Conservation (phyloP, 768 basidiomycete species). For the Leccinum longicurvipes region DNA sequence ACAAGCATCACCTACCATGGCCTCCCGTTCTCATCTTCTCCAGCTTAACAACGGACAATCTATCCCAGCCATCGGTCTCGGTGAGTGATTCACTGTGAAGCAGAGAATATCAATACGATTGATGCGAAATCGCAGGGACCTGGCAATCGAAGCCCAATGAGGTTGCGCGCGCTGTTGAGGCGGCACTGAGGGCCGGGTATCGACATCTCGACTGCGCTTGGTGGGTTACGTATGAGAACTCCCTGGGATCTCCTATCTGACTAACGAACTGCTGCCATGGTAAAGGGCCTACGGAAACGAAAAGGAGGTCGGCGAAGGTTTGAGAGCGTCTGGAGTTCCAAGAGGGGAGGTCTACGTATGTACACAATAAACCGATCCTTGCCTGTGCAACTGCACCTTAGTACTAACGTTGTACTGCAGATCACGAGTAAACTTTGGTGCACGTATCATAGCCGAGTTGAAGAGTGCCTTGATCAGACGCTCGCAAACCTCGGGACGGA, state of each 20-base stretch:
- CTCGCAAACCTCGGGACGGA: constrained; percentile 77
- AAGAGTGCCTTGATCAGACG: constrained; percentile 70
- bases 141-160: constrained; percentile 79
- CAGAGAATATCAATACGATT: background rate
- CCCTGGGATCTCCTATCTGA: constrained; percentile 6
- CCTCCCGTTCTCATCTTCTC: constrained; percentile 44
- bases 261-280: constrained; percentile 12
- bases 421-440: constrained; percentile 72
- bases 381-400: background rate
- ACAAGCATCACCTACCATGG: constrained; percentile 23
- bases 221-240: constrained; percentile 22
- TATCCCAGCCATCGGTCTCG: constrained; percentile 59
- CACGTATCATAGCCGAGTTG: constrained; percentile 67
- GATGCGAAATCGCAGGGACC: constrained; percentile 48
- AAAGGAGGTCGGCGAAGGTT: constrained; percentile 77
- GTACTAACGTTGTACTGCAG: constrained; percentile 32
- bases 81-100: constrained; percentile 36
- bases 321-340: constrained; percentile 72
- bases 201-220: constrained; percentile 72
- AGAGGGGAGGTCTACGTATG: constrained; percentile 69
- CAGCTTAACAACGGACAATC: constrained; percentile 59
- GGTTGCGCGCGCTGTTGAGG: constrained; percentile 65
- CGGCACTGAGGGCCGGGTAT: constrained; percentile 77
- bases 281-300: constrained; percentile 70
- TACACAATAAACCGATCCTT: constrained; percentile 1